These are phyloP conservation scores for Aquanectria penicillioides DNA, from an alignment of 2,329 filamentous ascomycete species.

Conservation along the genomic window DNA sequence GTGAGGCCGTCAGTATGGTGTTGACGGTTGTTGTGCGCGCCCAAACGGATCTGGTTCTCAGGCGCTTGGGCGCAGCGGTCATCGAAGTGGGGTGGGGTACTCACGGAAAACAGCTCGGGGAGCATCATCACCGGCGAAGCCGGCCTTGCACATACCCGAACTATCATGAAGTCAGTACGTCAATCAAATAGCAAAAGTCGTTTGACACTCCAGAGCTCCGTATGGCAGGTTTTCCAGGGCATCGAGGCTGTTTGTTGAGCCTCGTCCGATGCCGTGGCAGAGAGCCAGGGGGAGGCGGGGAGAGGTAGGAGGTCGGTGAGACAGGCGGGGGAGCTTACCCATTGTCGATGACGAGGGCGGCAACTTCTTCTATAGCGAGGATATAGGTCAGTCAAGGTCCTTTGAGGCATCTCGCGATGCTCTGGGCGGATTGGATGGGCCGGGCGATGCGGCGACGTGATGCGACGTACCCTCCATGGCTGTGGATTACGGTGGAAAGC, in stretches of 20 bases:
- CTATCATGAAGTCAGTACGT: slow-evolving; percentile 64
- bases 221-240: not conserved
- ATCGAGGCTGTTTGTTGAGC: slow-evolving; percentile 29
- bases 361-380: slow-evolving; percentile 89
- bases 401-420: slow-evolving; percentile 32
- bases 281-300: slow-evolving; percentile 28
- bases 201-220: not conserved
- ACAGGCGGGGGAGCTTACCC: slow-evolving; percentile 78
- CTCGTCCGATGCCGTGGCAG: slow-evolving; percentile 38
- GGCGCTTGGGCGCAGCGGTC: slow-evolving; percentile 29
- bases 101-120: slow-evolving; percentile 99
- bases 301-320: slow-evolving; percentile 48
- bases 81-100: slow-evolving; percentile 59
- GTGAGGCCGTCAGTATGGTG: slow-evolving; percentile 48
- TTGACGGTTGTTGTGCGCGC: slow-evolving; percentile 22
- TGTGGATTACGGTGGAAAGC: slow-evolving; percentile 55
- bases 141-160: slow-evolving; percentile 99
- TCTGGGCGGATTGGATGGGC: slow-evolving; percentile 34
- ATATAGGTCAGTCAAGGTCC: slow-evolving; percentile 54
- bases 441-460: slow-evolving; percentile 42
- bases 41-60: slow-evolving; percentile 27
- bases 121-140: slow-evolving; percentile 99
- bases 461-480: slow-evolving; percentile 65
- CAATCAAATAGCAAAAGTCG: not conserved
- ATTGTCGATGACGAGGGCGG: slow-evolving; percentile 99